Percentiles rank a stretch among this genome's conserved stretches.
Conservation (phyloP, 2,329 filamentous ascomycete genomes). For the Cryphonectria naterciae region DNA sequence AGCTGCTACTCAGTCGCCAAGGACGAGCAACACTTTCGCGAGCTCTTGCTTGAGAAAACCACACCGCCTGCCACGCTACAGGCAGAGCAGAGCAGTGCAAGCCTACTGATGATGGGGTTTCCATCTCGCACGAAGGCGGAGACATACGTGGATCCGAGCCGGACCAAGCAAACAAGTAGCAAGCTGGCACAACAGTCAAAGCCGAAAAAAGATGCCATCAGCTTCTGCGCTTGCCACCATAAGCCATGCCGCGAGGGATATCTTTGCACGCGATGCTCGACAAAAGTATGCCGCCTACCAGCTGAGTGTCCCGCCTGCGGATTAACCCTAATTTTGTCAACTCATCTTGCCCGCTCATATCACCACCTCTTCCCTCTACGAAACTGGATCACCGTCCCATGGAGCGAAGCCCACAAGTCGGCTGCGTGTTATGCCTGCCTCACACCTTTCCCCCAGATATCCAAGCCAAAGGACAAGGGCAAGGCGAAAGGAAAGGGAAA, state of each 20-base stretch:
- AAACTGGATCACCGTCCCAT: slow-evolving; percentile 90
- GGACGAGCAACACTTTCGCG: slow-evolving; percentile 84
- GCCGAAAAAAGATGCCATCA: slow-evolving; percentile 66
- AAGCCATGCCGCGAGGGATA: slow-evolving; percentile 83
- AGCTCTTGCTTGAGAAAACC: slow-evolving; percentile 85
- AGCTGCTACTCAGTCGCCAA: slow-evolving; percentile 81
- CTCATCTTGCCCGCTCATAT: slow-evolving; percentile 89
- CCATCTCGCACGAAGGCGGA: slow-evolving; percentile 75
- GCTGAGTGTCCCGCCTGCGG: slow-evolving; percentile 90
- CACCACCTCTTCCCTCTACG: slow-evolving; percentile 89
- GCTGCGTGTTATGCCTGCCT: slow-evolving; percentile 80
- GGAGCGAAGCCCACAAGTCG: slow-evolving; percentile 68
- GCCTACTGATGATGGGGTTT: slow-evolving; percentile 96
- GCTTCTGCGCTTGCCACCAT: slow-evolving; percentile 90
- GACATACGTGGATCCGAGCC: slow-evolving; percentile 5
- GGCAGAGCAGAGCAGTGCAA: slow-evolving; percentile 59
- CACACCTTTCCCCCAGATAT: slow-evolving; percentile 65
- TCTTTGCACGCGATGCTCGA: slow-evolving; percentile 83
- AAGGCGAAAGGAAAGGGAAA: slow-evolving; percentile 28
- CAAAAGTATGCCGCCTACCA: slow-evolving; percentile 88
- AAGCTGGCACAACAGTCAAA: background rate
- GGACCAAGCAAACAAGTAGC: slow-evolving; percentile 3
- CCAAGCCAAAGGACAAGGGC: slow-evolving; percentile 27
- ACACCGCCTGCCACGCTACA: slow-evolving; percentile 84
- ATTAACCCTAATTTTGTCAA: slow-evolving; percentile 90